These are phyloP conservation scores for Malus hybrid DNA, from an alignment of 331 rosid genomes.

Conservation along the genomic window DNA sequence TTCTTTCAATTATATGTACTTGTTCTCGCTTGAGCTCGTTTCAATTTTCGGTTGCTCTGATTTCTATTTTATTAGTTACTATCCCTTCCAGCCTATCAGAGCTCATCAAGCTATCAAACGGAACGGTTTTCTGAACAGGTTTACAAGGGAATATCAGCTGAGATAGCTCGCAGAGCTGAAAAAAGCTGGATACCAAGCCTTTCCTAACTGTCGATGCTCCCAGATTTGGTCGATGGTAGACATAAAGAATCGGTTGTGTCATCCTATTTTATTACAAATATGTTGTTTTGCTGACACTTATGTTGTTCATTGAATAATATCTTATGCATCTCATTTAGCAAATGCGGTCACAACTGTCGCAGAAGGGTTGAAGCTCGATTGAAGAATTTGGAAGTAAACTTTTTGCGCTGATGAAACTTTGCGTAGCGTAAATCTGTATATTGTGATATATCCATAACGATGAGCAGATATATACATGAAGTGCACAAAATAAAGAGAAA, in stretches of 20 bases:
- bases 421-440: too few species aligned
- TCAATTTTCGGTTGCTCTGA: neutral
- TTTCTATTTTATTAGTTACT: neutral
- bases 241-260: slow-evolving; percentile 42
- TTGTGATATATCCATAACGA: too few species aligned
- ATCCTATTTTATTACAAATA: neutral
- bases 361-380: slow-evolving; percentile 46
- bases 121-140: slow-evolving; percentile 20
- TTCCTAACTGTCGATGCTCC: slow-evolving; percentile 56
- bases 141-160: slow-evolving; percentile 40
- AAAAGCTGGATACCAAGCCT: slow-evolving; percentile 43
- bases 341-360: slow-evolving; percentile 1
- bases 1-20: slow-evolving; percentile 63
- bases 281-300: neutral
- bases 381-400: slow-evolving; percentile 51
- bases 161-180: slow-evolving; percentile 46
- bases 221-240: slow-evolving; percentile 61
- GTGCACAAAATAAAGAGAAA: too few species aligned
- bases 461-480: too few species aligned
- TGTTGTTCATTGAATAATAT: neutral
- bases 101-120: neutral
- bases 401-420: neutral
- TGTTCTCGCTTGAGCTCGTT: neutral
- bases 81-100: too few species aligned
- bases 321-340: slow-evolving; percentile 2